Evolutionary conservation across 140 eudicot species (phyloP), one percentile per base, ranked within the genome.

Genomic region (Cichorium intybus): DNA sequence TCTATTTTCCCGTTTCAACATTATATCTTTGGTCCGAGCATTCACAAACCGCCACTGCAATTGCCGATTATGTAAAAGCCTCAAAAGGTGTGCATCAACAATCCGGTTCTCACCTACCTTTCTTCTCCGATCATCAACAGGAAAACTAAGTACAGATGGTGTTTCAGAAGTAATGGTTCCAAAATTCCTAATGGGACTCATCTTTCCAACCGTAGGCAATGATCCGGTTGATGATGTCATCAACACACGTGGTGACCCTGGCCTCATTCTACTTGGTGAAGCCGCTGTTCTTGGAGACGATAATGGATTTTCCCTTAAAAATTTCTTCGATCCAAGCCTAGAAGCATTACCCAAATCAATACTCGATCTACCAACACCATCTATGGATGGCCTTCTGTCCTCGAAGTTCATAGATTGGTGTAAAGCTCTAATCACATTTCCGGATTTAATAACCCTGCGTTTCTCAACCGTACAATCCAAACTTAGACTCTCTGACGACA

Each of bases 31-130:
- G 24, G 81, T 71, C 62, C 87, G 81, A 60, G 98, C 98, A 75
- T 92, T 92, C 56, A 88, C 95, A 85, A 81, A 88, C 66, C 96
- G 87, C 98, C 96, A 92, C 71, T 88, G 96, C 86, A 92, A 66
- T 51, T 88, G 85, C 34, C 95, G 81, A 56, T 92, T 92, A 66
- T 92, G 83, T 17, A 88, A 74, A 66, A 92, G 95, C 69, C 98
- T 88, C 83, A 88, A 79, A 62, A 83, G 70, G 55, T 92, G 98
- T 10, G 96, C 98, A 75, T 88, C 96, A 62, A 88, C 76, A 71
- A 92, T 84, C 14, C 85, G 84, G 34, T 79, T 87, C 84, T 91
- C 97, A 69, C 95, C 97, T 17, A 91, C 97, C 76, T 87, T 91
- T 31, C 97, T 96, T 55, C 96, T 87, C 43, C 92, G 67, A 59